Evolutionary conservation across 2,329 filamentous ascomycete genomes (phyloP), one percentile per base, ranked within the genome.

Genomic region (Trichoderma asperellum): DNA sequence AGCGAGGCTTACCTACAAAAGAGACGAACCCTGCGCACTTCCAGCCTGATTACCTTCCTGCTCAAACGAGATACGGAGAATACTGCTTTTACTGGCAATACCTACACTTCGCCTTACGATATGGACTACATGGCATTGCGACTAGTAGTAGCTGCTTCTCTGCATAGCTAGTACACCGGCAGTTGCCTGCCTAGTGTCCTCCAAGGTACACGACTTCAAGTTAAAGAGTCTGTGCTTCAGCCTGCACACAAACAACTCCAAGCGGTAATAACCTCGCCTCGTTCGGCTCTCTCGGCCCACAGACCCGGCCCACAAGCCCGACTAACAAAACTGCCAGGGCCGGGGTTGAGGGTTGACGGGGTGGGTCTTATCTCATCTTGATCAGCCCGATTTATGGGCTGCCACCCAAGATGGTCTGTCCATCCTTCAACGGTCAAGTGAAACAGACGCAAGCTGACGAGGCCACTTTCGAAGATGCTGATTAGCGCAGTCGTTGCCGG

Each of bases 281-380:
- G 14, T 29, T n/a, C 57, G 57, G 57, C 11, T 60, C 57, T 10
- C 35, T 37, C 57, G 57, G 57, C 57, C 57, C 57, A 60, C 35
- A 18, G 34, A 40, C 57, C 57, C 57, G 57, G 57, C 8, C 40
- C 7, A 43, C 40, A 6, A 18, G 18, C 8, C 40, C 18, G 3
- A 43, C 14, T 5, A 40, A 7, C 2, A n/a, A 43, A 18, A 43
- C 18, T n/a, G 18, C 35, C 24, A 59, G 56, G 56, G 35, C 56
- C 24, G 35, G 57, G 47, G 21, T 49, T 24, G n/a, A 49, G 37
- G 37, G 47, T 49, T 49, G 47, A 61, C 59, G 21, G 40, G 5
- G 57, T 60, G 57, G 57, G 57, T 40, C 57, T 24, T 40, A 49
- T 49, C 47, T 55, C 24, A 60, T 60, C 57, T 37, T 61, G 59